A percentile compares a stretch with the other conserved stretches of the same genome.
phyloP scores from a whole-genome alignment of 805 yeast species.

The Ogataea nakhonphanomensis region DNA sequence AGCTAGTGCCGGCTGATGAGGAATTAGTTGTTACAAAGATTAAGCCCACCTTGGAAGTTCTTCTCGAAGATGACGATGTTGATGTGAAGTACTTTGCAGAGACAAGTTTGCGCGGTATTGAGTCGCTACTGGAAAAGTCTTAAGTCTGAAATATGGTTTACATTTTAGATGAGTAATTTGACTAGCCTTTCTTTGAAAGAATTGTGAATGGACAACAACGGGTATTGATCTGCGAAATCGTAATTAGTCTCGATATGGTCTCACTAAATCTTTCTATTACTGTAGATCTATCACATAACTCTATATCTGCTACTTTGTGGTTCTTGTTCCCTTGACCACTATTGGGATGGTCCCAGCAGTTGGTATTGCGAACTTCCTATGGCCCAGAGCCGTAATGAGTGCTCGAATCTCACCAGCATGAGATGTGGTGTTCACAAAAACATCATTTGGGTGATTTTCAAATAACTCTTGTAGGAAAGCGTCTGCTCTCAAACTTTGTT shows the following conservation, averaged over 20 bases:
- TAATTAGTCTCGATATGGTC: too few relatives aligned
- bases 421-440: conserved; percentile 47
- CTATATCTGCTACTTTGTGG: background rate
- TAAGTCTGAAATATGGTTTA: too few relatives aligned
- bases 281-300: background rate
- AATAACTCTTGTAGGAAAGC: conserved; percentile 42
- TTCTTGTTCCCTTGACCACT: conserved; percentile 44
- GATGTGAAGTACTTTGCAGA: conserved; percentile 88
- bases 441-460: conserved; percentile 31
- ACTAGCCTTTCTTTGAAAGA: too few relatives aligned
- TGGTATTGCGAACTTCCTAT: conserved; percentile 54
- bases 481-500: conserved; percentile 49
- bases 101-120: conserved; percentile 37
- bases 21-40: conserved; percentile 49
- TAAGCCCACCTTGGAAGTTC: conserved; percentile 59
- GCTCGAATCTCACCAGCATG: conserved; percentile 61
- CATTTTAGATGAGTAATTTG: too few relatives aligned
- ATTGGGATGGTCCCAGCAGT: conserved; percentile 67
- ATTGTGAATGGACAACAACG: too few relatives aligned
- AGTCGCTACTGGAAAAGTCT: conserved; percentile 16
- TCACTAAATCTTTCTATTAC: background rate
- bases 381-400: conserved; percentile 47
- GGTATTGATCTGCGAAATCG: too few relatives aligned
- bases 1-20: conserved; percentile 37
- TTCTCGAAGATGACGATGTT: conserved; percentile 70